Base-by-base conservation (phyloP, 495 filamentous ascomycete species). In the Penicillium samsonianum region DNA sequence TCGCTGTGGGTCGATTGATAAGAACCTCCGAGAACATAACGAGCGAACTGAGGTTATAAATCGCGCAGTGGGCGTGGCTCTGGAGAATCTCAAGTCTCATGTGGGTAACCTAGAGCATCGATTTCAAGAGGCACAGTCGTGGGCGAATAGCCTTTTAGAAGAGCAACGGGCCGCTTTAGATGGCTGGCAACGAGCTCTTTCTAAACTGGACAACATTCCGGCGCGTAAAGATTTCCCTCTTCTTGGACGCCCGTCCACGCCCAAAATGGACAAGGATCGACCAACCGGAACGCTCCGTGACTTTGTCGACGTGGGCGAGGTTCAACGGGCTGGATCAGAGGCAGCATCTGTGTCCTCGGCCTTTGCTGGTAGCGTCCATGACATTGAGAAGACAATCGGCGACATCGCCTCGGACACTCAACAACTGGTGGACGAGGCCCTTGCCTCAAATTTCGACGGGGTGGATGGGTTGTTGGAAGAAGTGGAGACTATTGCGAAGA, bases 401-500 rank as follows among this genome's bases (percentile, higher is more conserved):
- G 74, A 73, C 16, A 82, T 88, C 37, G 67, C 72, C 11, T 68
- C 73, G 9, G 79, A 82, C 46, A 87, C 83, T 7, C 76, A 82
- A 10, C 75, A 71, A n/a, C 72, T 87, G 42, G 65, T 79, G 25
- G 71, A 80, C 42, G 69, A 73, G 12, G 64, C 62, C 0, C 40
- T 63, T 2, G 51, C 67, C 47, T 52, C 67, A 5, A 63, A 73
- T 31, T 67, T 64, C 5, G 77, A 81, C 43, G 77, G 79, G 31
- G 73, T 79, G 20, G 74, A 78, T 38, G 78, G 77, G 53, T 73
- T 97, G 16, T 68, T 92, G 50, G 84, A 93, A 48, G 95, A 98
- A 67, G 90, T 99, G 40, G 86, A 92, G 67, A 86, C 90, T 0
- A 77, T 98, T 53, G 84, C 86, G 16, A 90, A 82, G 65, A 98